A percentile compares a stretch with the other conserved stretches of the same genome.
These are phyloP conservation scores for Neurospora sp. DNA, from an alignment of 2,329 filamentous ascomycete species.

Conservation along the genomic window DNA sequence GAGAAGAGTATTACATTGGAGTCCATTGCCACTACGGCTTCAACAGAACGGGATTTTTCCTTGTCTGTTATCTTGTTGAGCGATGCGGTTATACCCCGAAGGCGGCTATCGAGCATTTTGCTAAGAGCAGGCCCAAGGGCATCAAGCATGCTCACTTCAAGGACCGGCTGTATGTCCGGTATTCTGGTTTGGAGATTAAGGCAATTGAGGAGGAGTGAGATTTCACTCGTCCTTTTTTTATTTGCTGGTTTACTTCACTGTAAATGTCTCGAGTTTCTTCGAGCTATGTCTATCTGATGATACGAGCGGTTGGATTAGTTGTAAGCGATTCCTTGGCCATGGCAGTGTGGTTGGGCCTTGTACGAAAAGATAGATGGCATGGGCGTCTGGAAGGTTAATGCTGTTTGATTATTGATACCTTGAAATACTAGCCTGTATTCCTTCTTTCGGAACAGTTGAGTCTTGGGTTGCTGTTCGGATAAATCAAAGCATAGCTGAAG, in stretches of 20 bases:
- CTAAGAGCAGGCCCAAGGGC: conserved; percentile 61
- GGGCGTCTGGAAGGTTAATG: background rate
- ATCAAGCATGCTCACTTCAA: conserved; percentile 87
- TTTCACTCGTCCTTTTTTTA: background rate
- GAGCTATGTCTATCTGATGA: background rate
- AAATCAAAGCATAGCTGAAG: background rate
- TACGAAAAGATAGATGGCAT: background rate
- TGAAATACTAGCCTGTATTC: background rate
- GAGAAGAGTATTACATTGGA: conserved; percentile 49
- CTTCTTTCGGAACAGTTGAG: background rate
- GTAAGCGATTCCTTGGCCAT: background rate
- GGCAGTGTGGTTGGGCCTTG: background rate
- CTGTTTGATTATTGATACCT: background rate
- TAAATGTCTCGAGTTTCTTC: background rate
- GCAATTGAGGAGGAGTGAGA: background rate
- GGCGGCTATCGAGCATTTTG: conserved; percentile 72
- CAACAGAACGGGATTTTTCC: conserved; percentile 86
- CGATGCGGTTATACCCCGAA: conserved; percentile 59
- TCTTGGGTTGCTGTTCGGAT: background rate
- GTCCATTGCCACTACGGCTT: conserved; percentile 96
- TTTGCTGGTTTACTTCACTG: background rate
- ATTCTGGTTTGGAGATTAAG: conserved; percentile 32
- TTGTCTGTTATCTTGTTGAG: conserved; percentile 86
- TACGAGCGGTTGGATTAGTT: background rate
- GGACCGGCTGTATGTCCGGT: conserved; percentile 72